phyloP scores from a whole-genome alignment of 2,329 filamentous ascomycete genomes.

The Diplodia scrobiculata region DNA sequence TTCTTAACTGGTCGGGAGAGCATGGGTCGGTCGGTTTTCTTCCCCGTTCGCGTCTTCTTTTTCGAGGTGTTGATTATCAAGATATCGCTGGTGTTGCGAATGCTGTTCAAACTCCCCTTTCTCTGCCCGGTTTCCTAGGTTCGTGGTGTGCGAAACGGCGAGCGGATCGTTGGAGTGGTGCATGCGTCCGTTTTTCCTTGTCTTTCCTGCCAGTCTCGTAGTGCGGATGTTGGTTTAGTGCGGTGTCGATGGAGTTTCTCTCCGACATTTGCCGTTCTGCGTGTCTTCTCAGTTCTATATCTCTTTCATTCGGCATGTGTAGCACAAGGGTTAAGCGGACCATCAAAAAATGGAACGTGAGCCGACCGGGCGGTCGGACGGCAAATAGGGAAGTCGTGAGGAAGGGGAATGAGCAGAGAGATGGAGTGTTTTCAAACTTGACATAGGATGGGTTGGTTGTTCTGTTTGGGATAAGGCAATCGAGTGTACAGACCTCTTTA shows the following conservation, averaged over 20 bases:
- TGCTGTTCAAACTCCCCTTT: neutral
- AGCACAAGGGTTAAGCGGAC: neutral
- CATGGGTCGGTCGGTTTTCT: neutral
- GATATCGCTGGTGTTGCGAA: slow-evolving; percentile 10
- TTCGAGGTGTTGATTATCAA: neutral
- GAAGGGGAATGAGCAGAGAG: neutral
- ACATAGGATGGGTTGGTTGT: neutral
- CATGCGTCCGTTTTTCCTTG: neutral
- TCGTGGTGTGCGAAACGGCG: neutral
- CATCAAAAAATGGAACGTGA: neutral
- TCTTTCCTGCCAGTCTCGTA: neutral
- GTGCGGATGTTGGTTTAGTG: neutral
- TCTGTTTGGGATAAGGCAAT: neutral
- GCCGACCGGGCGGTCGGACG: neutral
- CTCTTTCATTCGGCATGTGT: neutral
- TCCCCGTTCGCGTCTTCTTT: neutral
- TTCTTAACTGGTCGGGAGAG: neutral
- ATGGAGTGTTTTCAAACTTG: neutral
- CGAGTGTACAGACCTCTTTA: neutral
- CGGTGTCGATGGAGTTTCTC: neutral
- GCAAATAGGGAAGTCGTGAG: neutral
- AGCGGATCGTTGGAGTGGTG: neutral
- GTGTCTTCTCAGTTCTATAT: neutral
- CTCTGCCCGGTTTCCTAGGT: neutral
- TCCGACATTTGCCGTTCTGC: neutral